Evolutionary conservation across 352 stramenopile genomes (phyloP), one percentile per base, ranked within the genome.

Genomic region (Phytophthora pini): DNA sequence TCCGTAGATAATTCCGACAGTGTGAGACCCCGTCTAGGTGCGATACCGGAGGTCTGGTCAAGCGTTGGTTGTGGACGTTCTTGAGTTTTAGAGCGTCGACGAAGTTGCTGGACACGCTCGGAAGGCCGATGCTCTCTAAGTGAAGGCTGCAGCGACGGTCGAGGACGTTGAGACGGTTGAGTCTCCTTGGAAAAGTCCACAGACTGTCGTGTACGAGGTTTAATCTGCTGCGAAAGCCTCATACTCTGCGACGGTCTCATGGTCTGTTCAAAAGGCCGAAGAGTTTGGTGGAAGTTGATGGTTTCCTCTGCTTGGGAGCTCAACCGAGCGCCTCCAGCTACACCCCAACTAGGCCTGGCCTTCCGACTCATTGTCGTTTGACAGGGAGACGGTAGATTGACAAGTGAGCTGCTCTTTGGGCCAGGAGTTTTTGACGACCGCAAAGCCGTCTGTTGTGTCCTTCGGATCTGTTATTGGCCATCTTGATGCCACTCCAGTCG

Each of bases 401-500:
- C 13, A 36, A 59, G 29, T 71, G 63, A 66, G 48, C 22, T 13
- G 48, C 22, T 13, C 39, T 29, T 44, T n/a, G 15, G 24, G 17
- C 48, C 48, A 55, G 27, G 48, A 43, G 48, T 55, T 55, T 55
- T 22, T 41, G 38, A 59, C 39, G 24, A 41, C 65, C 54, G 61
- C 36, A 55, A 49, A n/a, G 48, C 47, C 44, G 52, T 55, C 46
- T 55, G 55, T 41, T 54, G 36, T 51, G 26, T 59, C 39, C 13
- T 49, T 44, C 46, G 39, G 61, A 69, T 69, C 31, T 69, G 61
- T 20, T 47, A 5, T 44, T 39, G 8, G 43, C 44, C 61, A 60
- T 65, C 54, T 60, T 60, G 61, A 65, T 65, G 54, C 61, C 58
- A 66, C 58, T 66, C 29, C 40, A 53, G 29, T 63, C 49, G 40